Base-by-base conservation (phyloP, 257 asterid species). In the Ilex aquifolium region DNA sequence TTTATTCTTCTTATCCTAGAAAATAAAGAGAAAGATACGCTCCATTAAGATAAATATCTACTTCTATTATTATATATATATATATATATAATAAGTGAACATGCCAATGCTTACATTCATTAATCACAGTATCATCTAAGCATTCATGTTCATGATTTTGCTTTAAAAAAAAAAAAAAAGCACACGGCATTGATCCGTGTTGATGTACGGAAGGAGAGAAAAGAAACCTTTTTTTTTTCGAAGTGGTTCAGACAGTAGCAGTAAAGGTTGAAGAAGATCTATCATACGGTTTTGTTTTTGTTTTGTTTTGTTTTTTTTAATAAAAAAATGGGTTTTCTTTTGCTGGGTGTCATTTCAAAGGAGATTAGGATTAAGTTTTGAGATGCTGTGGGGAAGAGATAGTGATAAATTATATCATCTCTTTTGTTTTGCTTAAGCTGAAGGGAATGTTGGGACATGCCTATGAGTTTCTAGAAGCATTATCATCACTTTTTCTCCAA, bases 391-490 rank as follows among this genome's bases (percentile, higher is more conserved):
- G 59, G 76, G 62, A 50, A 36, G 32, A 13, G 54, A 49, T 44
- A 13, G 50, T 46, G 55, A 57, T 51, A 49, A 68, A 62, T 44
- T 10, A 66, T 21, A 21, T 21, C 27, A 73, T 58, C 70, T 32
- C 80, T 74, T 78, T 76, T 72, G 71, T 21, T 74, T 74, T 56
- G 60, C 63, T 56, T 59, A 67, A 62, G 66, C 65, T 61, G 44
- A 69, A 39, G 61, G 65, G 66, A 77, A 70, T 72, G 67, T 63
- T 64, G 72, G 69, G 72, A 69, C 71, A 72, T 55, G 57, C 63
- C 71, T 68, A 52, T 69, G 64, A 58, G 68, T 58, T 73, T 85
- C 88, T 82, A 70, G 85, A 82, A 80, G 77, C 68, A 68, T 32
- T 60, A 31, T 21, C 27, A 21, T 21, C 27, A 13, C 32, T 49